Evolutionary conservation across 139 green algal species (phyloP).

Genomic region (Chlorella sorokiniana): DNA sequence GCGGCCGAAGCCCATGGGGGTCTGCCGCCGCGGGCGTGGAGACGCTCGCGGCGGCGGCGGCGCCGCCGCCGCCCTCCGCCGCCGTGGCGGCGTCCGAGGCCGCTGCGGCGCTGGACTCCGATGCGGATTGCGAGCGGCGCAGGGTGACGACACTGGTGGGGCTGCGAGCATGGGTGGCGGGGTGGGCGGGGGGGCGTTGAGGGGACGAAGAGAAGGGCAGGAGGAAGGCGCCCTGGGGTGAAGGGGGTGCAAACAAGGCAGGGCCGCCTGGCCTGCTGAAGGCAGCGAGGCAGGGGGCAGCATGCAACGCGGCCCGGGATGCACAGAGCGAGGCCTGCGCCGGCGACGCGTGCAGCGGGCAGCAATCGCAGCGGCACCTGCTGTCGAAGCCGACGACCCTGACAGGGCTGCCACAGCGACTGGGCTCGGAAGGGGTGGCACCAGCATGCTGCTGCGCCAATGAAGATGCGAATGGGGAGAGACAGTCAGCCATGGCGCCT

Average conservation of each 20-base stretch:
- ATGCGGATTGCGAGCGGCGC: slow-evolving; percentile 18
- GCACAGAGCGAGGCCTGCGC: no score
- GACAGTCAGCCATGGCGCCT: background rate
- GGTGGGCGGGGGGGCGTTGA: background rate
- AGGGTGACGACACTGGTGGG: slow-evolving; percentile 7
- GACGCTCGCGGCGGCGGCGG: background rate
- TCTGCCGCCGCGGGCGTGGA: background rate
- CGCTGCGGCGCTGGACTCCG: background rate
- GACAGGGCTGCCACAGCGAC: slow-evolving; percentile 5
- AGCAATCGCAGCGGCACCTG: background rate
- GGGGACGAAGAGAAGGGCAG: no score
- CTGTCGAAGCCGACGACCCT: slow-evolving; percentile 10
- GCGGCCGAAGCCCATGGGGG: background rate
- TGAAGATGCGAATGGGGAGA: slow-evolving; percentile 19
- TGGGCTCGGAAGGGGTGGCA: background rate
- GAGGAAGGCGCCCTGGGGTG: no score
- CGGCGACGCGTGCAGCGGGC: background rate
- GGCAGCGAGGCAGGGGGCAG: no score
- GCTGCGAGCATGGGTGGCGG: background rate
- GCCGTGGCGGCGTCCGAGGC: background rate
- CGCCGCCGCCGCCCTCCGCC: background rate
- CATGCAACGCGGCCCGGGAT: no score
- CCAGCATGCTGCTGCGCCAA: slow-evolving; percentile 2
- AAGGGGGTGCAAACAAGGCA: no score
- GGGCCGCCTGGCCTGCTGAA: no score